Base-by-base conservation (phyloP, 352 stramenopile genomes). In the Pythium aristosporum region DNA sequence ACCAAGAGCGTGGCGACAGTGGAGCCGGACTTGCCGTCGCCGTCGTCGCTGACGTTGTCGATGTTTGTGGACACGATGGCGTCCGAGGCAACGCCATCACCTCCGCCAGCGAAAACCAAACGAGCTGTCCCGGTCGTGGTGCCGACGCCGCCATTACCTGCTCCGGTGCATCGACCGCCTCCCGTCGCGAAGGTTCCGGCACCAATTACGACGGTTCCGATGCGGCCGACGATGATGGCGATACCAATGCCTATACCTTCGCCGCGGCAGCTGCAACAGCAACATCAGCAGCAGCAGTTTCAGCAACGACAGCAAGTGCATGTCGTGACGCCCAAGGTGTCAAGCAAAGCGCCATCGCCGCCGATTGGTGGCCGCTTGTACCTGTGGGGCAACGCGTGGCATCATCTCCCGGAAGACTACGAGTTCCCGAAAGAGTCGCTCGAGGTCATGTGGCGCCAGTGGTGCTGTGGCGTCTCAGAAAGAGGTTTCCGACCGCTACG, bases 381-480 rank as follows among this genome's bases (percentile, higher is more conserved):
- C 37, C 49, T 73, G 32, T 73, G 67, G 67, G 67, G 67, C 21
- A 69, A 73, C 51, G 67, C 61, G 39, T 73, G 67, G 67, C 67
- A 69, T 37, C 34, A 67, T 18, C 58, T 73, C 15, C 67, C 67
- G 21, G 67, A 73, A 54, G 61, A 69, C 28, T 73, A 62, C 43
- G 67, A 69, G 44, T 56, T 73, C 21, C 67, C 59, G 2, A 67
- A 57, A 54, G 43, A 57, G n/a, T 69, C 67, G 52, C n/a, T 73
- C 11, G 55, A 63, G 10, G 30, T 52, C 3, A 69, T 73, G 49
- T 73, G 67, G 67, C 61, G 67, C 18, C 67, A 64, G 44, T 73
- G 67, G 67, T 73, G 67, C 46, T 69, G 67, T 20, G 67, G 67
- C 5, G 67, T 67, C 11, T 8, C 12, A 6, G 50, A 46, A 2